Evolutionary conservation across 495 filamentous ascomycete species (phyloP), one percentile per base, ranked within the genome.

Genomic region (Barbatosphaeria neglecta): DNA sequence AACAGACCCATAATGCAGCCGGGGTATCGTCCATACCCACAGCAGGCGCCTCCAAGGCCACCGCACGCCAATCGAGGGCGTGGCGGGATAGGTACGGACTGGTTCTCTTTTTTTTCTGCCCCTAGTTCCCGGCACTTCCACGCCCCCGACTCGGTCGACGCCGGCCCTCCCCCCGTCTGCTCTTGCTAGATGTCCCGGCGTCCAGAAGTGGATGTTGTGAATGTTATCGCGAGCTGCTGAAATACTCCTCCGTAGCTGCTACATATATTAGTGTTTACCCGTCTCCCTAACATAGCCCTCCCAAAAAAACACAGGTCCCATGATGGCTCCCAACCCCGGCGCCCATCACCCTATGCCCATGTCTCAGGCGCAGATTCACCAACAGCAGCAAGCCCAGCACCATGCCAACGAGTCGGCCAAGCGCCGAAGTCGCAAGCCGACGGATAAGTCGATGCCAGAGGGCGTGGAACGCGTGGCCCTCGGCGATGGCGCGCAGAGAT

Each of bases 371-470:
- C 74, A 80, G 61, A 55, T 74, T 44, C 61, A 70, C 49, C 70
- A 74, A 46, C 76, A 82, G 55, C 76, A 78, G 43, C 68, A 72
- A 31, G 58, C 66, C 35, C 71, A 74, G 44, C 60, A 69, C 38
- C 64, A 73, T 39, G 78, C 74, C 37, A 75, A 70, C 49, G 82
- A 87, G 48, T 65, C 72, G 24, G 82, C 83, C 13, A 86, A 89
- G 55, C 78, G 87, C 40, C 78, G 86, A 43, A 84, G 84, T 50
- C 77, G 77, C 53, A 92, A 88, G 62, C 93, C 93, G 6, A 95
- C 89, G 22, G 93, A 99, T 64, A 93, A 84, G 73, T 88, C 83
- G 49, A 80, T 99, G 17, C 90, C 93, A 44, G 89, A 95, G 48
- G 88, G 85, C 33, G 68, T 95, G 35, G 87, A 94, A 55, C 67